Evolutionary conservation across 2,329 filamentous ascomycete genomes (phyloP).

Genomic region (Fusarium setosum): DNA sequence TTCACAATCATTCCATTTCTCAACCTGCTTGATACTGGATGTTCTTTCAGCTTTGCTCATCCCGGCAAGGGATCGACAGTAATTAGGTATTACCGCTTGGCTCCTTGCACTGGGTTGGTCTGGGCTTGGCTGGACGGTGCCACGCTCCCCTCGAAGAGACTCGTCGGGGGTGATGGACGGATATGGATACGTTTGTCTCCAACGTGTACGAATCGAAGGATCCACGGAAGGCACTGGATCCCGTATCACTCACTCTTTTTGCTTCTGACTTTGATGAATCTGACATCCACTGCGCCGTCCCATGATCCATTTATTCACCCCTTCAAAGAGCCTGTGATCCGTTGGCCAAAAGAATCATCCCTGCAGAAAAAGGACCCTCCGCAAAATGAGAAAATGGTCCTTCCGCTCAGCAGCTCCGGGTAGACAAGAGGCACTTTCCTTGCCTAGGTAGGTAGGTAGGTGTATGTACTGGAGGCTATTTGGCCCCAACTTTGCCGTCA

Average conservation of each 20-base stretch:
- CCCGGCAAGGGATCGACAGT: conserved; percentile 20
- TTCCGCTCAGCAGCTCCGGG: conserved; percentile 1
- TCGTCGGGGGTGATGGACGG: conserved; percentile 10
- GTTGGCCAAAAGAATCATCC: conserved; percentile 14
- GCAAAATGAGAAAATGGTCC: conserved; percentile 21
- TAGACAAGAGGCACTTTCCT: conserved; percentile 7
- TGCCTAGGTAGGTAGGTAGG: too few relatives aligned
- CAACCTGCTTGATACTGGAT: not conserved
- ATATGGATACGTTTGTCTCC: conserved; percentile 8
- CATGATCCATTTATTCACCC: conserved; percentile 35
- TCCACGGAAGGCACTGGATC: not conserved
- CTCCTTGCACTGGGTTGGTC: conserved; percentile 18
- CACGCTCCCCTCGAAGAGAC: conserved; percentile 5
- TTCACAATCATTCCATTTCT: too few relatives aligned
- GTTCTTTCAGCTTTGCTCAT: not conserved
- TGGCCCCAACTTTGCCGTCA: conserved; percentile 13
- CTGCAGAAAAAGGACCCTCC: conserved; percentile 26
- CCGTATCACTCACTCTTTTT: conserved; percentile 4
- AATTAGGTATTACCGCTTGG: conserved; percentile 7
- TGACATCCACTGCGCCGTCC: conserved; percentile 29
- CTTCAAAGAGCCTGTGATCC: conserved; percentile 12
- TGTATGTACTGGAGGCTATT: too few relatives aligned
- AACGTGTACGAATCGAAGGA: not conserved
- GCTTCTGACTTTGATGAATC: conserved; percentile 14
- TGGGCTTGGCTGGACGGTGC: conserved; percentile 22